These are phyloP conservation scores for Myochromella boudieri DNA, from an alignment of 768 basidiomycete species.

Conservation along the genomic window DNA sequence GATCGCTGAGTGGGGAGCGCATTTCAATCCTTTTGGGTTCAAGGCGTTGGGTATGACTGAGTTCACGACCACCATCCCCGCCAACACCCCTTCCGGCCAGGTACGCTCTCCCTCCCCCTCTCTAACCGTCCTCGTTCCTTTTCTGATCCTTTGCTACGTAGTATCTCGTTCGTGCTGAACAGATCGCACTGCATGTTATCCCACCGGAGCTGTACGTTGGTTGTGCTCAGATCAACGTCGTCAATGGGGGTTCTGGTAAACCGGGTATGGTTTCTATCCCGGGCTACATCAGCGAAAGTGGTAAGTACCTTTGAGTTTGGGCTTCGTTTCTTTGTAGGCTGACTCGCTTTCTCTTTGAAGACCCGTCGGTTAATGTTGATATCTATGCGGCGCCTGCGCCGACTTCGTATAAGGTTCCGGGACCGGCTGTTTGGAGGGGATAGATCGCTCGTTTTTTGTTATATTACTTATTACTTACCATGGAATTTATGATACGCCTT, in stretches of 20 bases:
- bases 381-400: constrained; percentile 38
- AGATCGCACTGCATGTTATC: constrained; percentile 38
- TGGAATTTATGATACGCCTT: no score
- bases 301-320: constrained; percentile 10
- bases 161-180: constrained; percentile 40
- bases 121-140: no score
- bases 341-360: no score
- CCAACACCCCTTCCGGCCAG: constrained; percentile 33
- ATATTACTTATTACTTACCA: no score
- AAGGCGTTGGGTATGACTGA: constrained; percentile 23
- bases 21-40: constrained; percentile 28
- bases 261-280: constrained; percentile 43
- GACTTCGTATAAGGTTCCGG: constrained; percentile 29
- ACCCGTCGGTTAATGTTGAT: constrained; percentile 41
- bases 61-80: constrained; percentile 34
- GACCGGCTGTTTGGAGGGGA: constrained; percentile 17
- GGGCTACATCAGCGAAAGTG: constrained; percentile 33
- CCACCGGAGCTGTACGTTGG: constrained; percentile 44
- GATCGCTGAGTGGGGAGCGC: constrained; percentile 32
- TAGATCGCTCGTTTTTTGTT: no score
- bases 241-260: constrained; percentile 37
- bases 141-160: constrained; percentile 14
- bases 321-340: no score
- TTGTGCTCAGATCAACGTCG: constrained; percentile 42
- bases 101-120: constrained; percentile 17